Evolutionary conservation across 1,284 basidiomycete species (phyloP), one percentile per base, ranked within the genome.

Genomic region (Sporisorium iseilematis-ciliati): DNA sequence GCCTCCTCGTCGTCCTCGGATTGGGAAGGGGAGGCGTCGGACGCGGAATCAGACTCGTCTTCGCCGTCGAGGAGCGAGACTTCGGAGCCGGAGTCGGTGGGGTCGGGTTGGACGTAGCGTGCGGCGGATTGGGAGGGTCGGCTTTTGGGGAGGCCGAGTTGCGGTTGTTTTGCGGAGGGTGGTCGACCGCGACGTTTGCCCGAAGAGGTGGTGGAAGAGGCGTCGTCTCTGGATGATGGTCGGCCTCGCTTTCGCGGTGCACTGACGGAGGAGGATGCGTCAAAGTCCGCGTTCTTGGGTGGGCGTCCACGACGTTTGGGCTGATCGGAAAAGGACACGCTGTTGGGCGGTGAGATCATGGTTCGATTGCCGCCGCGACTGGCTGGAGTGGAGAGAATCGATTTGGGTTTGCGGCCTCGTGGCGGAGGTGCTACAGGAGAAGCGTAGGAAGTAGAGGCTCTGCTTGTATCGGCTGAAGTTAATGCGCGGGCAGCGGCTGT

Each of bases 21-120:
- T 16, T 52, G 61, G 1, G 14, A 14, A 1, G 33, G 50, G 11
- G 67, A 63, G 7, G 20, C 52, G 8, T 74, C 66, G 18, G 65
- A 65, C 1, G 61, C 55, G n/a, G n/a, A n/a, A 10, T 29, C 29
- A 8, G 56, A 46, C 18, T 57, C 57, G 29, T 62, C 70, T 20
- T 63, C 67, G 18, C 72, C 72, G 52, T 75, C 67, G 31, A 75
- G 23, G 11, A 75, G 64, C 14, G 67, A 70, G 0, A 75, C 64
- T 1, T 75, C 73, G 2, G 71, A 74, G n/a, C 35, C 65, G 1
- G 60, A 55, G 18, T 53, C 52, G 1, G n/a, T n/a, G n/a, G 8
- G 35, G 18, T 56, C 46, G 5, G 67, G 61, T 43, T 57, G 43
- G 1, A 33, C 5, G 29, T 45, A 23, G 4, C 53, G 53, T 18